phyloP scores from a whole-genome alignment of 768 basidiomycete genomes.

The Mycena belliarum region DNA sequence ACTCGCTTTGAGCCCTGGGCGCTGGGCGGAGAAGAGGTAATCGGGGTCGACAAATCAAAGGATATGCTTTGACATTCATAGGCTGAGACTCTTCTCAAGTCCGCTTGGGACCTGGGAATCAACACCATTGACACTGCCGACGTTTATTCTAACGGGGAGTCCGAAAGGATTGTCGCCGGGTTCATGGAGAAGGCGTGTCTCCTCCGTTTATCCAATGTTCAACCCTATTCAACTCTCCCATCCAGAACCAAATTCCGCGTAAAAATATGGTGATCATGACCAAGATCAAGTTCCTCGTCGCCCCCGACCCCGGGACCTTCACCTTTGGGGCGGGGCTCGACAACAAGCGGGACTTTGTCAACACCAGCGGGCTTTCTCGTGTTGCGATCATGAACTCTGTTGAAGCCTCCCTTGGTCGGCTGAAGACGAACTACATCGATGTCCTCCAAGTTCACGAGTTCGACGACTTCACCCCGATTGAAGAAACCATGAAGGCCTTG shows the following conservation, averaged over 20 bases:
- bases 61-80: neutral
- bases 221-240: neutral
- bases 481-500: conserved; percentile 36
- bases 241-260: conserved; percentile 28
- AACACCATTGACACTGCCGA: conserved; percentile 39
- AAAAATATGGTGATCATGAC: conserved; percentile 19
- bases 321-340: neutral
- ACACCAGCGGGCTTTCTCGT: conserved; percentile 26
- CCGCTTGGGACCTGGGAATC: conserved; percentile 42
- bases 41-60: too few species aligned
- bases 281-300: conserved; percentile 20
- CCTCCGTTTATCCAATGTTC: neutral
- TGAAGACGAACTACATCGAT: conserved; percentile 31
- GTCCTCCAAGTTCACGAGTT: conserved; percentile 22
- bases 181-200: conserved; percentile 39
- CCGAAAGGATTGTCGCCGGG: conserved; percentile 42
- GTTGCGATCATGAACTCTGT: conserved; percentile 35
- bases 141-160: conserved; percentile 38
- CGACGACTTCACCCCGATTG: too few species aligned
- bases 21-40: too few species aligned
- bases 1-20: too few species aligned
- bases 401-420: conserved; percentile 31
- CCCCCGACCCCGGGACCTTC: neutral
- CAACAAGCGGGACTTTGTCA: conserved; percentile 18
- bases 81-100: conserved; percentile 35